phyloP scores from a whole-genome alignment of 2,329 filamentous ascomycete species.

The Pezicula carpinea region DNA sequence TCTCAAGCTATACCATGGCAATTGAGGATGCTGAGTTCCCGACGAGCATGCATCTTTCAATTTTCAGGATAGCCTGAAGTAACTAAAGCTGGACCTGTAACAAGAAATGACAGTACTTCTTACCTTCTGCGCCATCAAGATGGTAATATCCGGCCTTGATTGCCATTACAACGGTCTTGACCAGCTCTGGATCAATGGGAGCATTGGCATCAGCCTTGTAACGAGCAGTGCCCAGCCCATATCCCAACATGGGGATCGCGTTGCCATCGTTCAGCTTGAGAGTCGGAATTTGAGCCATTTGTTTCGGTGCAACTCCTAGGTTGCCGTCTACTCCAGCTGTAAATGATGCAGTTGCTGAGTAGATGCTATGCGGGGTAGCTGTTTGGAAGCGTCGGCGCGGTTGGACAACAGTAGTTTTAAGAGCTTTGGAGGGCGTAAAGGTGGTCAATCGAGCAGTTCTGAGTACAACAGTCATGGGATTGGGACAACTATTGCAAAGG shows the following conservation, averaged over 20 bases:
- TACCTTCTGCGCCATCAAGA: conserved; percentile 70
- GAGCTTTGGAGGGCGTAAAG: background rate
- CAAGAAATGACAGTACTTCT: conserved; percentile 29
- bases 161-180: conserved; percentile 52
- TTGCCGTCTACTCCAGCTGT: conserved; percentile 28
- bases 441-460: conserved; percentile 3
- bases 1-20: too few species aligned
- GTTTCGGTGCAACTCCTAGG: conserved; percentile 76
- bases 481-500: background rate
- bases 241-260: conserved; percentile 67
- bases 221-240: conserved; percentile 67
- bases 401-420: background rate
- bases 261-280: conserved; percentile 72
- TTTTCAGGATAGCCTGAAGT: too few species aligned
- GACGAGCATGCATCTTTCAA: too few species aligned
- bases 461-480: conserved; percentile 8
- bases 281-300: conserved; percentile 41
- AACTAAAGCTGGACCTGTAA: too few species aligned
- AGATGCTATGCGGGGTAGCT: conserved; percentile 31
- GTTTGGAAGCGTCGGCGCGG: conserved; percentile 1
- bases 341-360: conserved; percentile 36
- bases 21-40: too few species aligned
- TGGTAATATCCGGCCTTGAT: conserved; percentile 68
- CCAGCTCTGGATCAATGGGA: conserved; percentile 47
- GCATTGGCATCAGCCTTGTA: conserved; percentile 43